A percentile compares a stretch with the other conserved stretches of the same genome.
These are phyloP conservation scores for Auriscalpium orientale DNA, from an alignment of 768 basidiomycete genomes.

Conservation along the genomic window DNA sequence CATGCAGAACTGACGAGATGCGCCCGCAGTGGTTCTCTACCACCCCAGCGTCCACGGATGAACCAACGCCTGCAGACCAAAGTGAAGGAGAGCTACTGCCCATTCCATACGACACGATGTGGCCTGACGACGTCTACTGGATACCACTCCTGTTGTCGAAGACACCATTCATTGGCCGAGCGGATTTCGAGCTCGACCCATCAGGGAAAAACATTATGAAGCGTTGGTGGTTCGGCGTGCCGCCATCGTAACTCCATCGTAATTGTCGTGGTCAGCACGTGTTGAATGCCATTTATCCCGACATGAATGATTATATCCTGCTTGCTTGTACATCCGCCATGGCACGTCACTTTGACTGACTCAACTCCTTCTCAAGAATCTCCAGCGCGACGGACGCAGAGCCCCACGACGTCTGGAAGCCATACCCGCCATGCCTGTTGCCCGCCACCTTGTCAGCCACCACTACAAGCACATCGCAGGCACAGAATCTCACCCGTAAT, in stretches of 20 bases:
- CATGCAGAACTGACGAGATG: constrained; percentile 81
- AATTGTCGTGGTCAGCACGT: not conserved
- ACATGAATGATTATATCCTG: not conserved
- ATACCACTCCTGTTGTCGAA: constrained; percentile 48
- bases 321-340: constrained; percentile 1
- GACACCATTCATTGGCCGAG: constrained; percentile 39
- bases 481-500: constrained; percentile 48
- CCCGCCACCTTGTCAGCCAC: not conserved
- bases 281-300: not conserved
- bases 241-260: not conserved
- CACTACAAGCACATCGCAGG: not conserved
- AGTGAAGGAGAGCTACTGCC: constrained; percentile 15
- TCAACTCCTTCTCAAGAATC: constrained; percentile 37
- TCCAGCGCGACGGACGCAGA: constrained; percentile 43
- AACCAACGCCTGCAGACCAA: not conserved
- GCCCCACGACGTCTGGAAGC: constrained; percentile 61
- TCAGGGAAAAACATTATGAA: constrained; percentile 6
- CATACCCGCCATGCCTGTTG: constrained; percentile 54
- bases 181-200: constrained; percentile 29
- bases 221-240: constrained; percentile 15
- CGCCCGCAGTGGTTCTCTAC: constrained; percentile 70
- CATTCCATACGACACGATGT: constrained; percentile 59
- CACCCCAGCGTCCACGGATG: constrained; percentile 1
- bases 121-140: constrained; percentile 64
- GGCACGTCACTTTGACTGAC: too few relatives aligned